Evolutionary conservation across 2,329 filamentous ascomycete genomes (phyloP).

Genomic region (Trichoderma afroharzianum): DNA sequence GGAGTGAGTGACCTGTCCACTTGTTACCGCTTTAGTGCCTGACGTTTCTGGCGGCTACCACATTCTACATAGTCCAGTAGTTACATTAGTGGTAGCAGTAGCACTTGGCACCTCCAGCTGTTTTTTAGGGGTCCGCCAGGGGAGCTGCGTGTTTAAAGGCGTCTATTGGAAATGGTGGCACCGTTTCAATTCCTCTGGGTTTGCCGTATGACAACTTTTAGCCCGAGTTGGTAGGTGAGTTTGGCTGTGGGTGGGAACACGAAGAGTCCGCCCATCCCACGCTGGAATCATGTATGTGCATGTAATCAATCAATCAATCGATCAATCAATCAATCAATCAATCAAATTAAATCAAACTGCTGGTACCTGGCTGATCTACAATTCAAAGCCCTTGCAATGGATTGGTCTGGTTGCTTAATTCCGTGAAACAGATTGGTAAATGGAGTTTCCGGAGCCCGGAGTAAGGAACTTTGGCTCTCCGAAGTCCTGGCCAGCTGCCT

Average conservation of each 20-base stretch:
- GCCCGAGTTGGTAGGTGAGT: conserved; percentile 5
- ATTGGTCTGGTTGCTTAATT: neutral
- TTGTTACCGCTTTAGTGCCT: conserved; percentile 17
- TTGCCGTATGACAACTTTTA: neutral
- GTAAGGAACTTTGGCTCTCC: neutral
- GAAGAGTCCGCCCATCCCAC: neutral
- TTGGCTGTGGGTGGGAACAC: neutral
- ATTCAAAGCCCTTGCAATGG: neutral
- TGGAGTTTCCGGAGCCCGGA: neutral
- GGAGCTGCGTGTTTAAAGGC: neutral
- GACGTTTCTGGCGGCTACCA: conserved; percentile 18
- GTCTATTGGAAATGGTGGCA: neutral
- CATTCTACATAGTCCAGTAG: neutral
- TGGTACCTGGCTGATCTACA: neutral
- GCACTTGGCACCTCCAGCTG: neutral
- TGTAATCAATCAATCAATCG: neutral
- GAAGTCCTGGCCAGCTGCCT: neutral
- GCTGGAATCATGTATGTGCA: neutral
- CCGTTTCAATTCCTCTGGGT: neutral
- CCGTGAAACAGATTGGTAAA: neutral
- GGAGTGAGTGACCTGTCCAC: conserved; percentile 16
- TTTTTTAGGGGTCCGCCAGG: neutral
- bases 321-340: neutral
- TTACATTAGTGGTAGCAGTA: neutral
- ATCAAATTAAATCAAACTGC: neutral